Conservation (phyloP, 768 basidiomycete species). For the Auriculariales sp. region DNA sequence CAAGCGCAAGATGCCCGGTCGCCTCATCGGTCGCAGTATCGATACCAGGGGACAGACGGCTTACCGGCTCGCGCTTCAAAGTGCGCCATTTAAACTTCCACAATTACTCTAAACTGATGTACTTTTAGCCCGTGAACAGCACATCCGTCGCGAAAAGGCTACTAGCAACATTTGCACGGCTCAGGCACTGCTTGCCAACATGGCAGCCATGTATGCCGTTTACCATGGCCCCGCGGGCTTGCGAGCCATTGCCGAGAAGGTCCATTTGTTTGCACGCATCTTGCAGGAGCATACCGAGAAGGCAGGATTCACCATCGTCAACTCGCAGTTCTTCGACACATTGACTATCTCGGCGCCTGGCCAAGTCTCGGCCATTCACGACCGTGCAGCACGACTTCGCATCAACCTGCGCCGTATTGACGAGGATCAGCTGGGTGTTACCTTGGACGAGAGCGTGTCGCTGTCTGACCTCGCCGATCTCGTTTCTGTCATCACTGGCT, state of each 20-base stretch:
- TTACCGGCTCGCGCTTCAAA: slow-evolving; percentile 88
- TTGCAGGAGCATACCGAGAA: slow-evolving; percentile 51
- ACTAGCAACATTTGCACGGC: slow-evolving; percentile 98
- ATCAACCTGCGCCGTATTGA: slow-evolving; percentile 79
- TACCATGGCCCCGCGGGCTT: slow-evolving; percentile 90
- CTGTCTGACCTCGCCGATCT: slow-evolving; percentile 61
- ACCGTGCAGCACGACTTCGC: slow-evolving; percentile 41
- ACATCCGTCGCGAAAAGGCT: slow-evolving; percentile 94
- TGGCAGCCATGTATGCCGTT: slow-evolving; percentile 97
- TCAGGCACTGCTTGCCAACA: slow-evolving; percentile 94
- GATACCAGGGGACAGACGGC: slow-evolving; percentile 76
- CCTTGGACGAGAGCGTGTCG: slow-evolving; percentile 82
- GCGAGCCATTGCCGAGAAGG: slow-evolving; percentile 70
- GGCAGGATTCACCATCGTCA: slow-evolving; percentile 61
- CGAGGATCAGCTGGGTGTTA: slow-evolving; percentile 64
- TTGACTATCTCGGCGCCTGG: slow-evolving; percentile 52
- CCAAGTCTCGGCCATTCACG: slow-evolving; percentile 50
- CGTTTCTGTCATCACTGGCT: slow-evolving; percentile 59
- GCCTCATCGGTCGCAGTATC: slow-evolving; percentile 80
- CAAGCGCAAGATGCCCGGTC: slow-evolving; percentile 98
- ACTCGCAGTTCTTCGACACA: slow-evolving; percentile 78
- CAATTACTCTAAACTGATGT: not conserved
- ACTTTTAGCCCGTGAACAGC: slow-evolving; percentile 78
- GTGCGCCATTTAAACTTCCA: slow-evolving; percentile 29
- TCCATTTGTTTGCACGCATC: slow-evolving; percentile 76